These are phyloP conservation scores for Scenedesmus sp. DNA, from an alignment of 163 green algal species.

Conservation along the genomic window DNA sequence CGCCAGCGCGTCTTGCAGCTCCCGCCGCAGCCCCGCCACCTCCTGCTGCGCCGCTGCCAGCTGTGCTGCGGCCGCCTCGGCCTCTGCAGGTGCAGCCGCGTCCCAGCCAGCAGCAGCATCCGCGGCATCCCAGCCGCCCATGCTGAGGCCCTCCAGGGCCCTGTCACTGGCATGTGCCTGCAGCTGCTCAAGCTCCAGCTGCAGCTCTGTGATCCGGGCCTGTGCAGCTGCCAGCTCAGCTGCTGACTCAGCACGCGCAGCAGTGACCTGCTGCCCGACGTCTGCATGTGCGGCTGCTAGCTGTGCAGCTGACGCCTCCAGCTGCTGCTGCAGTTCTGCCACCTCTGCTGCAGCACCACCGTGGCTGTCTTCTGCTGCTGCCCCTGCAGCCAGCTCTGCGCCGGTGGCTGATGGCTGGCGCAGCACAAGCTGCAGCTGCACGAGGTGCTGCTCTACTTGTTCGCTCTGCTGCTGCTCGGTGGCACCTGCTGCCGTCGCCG, in stretches of 20 bases:
- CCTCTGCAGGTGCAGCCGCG: neutral
- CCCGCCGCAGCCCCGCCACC: neutral
- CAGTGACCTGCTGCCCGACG: neutral
- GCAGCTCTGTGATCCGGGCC: neutral
- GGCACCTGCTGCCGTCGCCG: neutral
- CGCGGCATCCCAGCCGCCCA: neutral
- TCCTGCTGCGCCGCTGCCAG: conserved; percentile 17
- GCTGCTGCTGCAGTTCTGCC: neutral
- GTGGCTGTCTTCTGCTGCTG: conserved; percentile 2
- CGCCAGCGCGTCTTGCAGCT: neutral
- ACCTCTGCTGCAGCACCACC: neutral
- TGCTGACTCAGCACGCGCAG: conserved; percentile 12
- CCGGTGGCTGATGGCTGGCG: neutral
- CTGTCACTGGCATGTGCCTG: neutral
- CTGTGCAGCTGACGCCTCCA: conserved; percentile 1
- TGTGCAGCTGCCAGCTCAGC: conserved; percentile 22
- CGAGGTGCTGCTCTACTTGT: conserved; percentile 17
- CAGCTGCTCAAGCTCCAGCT: conserved; percentile 36
- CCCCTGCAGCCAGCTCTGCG: neutral
- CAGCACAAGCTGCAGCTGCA: conserved; percentile 42
- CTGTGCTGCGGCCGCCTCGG: neutral
- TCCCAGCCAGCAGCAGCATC: neutral
- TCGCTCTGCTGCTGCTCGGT: conserved; percentile 1
- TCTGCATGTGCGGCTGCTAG: conserved; percentile 9
- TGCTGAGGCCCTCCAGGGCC: conserved; percentile 8